Evolutionary conservation across 306 rosid species (phyloP).

Genomic region (Macrotyloma uniflorum): DNA sequence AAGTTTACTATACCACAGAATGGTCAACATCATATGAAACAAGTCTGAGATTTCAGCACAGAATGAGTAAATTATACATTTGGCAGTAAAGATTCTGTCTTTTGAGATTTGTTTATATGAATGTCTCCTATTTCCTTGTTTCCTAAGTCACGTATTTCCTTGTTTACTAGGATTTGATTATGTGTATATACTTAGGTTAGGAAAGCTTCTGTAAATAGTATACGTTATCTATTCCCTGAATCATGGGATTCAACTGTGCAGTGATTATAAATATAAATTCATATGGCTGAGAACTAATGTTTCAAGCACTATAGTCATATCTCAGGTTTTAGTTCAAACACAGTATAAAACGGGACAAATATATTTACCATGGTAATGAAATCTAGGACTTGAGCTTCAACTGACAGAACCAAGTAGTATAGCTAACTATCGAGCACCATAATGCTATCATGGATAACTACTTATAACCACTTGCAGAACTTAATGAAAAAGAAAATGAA

Average conservation of each 20-base stretch:
- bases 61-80: constrained; percentile 27
- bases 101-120: neutral
- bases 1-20: constrained; percentile 12
- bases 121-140: neutral
- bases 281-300: constrained; percentile 1
- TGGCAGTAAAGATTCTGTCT: constrained; percentile 1
- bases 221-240: neutral
- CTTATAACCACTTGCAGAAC: constrained; percentile 29
- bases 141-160: neutral
- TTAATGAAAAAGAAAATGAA: constrained; percentile 22
- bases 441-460: constrained; percentile 10
- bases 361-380: constrained; percentile 21
- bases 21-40: neutral
- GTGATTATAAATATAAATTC: neutral
- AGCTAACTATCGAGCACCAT: neutral
- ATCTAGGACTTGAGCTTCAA: constrained; percentile 22
- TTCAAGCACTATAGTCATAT: neutral
- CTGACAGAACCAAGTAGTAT: constrained; percentile 10
- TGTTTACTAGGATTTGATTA: neutral
- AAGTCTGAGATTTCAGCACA: constrained; percentile 22
- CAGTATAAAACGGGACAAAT: neutral
- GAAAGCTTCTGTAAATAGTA: neutral
- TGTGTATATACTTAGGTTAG: neutral
- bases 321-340: constrained; percentile 21
- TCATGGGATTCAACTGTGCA: neutral